A percentile compares a stretch with the other conserved stretches of the same genome.
phyloP scores from a whole-genome alignment of 148 eudicot genomes.

The Vaccinium macrocarpon region DNA sequence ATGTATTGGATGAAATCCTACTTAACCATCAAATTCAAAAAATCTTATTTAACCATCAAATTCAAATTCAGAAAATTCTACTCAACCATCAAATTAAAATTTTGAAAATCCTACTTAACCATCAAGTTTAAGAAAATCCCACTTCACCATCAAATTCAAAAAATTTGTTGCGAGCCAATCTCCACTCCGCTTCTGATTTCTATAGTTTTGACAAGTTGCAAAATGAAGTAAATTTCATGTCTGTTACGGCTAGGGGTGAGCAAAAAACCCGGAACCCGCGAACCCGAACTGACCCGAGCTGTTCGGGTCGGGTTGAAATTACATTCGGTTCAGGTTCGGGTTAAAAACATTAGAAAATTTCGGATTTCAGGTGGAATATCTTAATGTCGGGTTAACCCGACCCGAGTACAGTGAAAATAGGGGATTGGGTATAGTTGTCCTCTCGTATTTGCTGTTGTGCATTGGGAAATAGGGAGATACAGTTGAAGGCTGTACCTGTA shows the following conservation, averaged over 20 bases:
- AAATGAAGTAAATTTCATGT: conserved; percentile 75
- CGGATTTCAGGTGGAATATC: no score
- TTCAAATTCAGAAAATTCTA: conserved; percentile 21
- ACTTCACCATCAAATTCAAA: conserved; percentile 42
- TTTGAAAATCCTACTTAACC: conserved; percentile 47
- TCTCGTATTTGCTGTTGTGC: no score
- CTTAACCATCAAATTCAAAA: conserved; percentile 66
- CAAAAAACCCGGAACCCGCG: no score
- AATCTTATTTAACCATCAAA: conserved; percentile 43
- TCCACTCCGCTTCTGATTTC: conserved; percentile 72
- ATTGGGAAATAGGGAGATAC: no score
- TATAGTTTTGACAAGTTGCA: conserved; percentile 81
- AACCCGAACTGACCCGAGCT: no score
- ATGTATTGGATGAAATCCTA: conserved; percentile 24
- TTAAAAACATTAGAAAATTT: no score
- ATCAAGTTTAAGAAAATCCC: background rate
- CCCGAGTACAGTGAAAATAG: no score
- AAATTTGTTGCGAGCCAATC: conserved; percentile 86
- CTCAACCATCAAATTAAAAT: conserved; percentile 40
- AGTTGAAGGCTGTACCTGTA: no score
- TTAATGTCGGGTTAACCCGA: no score
- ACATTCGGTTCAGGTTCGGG: no score
- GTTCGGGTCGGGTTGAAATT: no score
- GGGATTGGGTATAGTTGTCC: no score
- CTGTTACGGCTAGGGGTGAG: conserved; percentile 74